Conservation (phyloP, 225 moss, liverwort and hornwort genomes). For the Sphagnum contortum region DNA sequence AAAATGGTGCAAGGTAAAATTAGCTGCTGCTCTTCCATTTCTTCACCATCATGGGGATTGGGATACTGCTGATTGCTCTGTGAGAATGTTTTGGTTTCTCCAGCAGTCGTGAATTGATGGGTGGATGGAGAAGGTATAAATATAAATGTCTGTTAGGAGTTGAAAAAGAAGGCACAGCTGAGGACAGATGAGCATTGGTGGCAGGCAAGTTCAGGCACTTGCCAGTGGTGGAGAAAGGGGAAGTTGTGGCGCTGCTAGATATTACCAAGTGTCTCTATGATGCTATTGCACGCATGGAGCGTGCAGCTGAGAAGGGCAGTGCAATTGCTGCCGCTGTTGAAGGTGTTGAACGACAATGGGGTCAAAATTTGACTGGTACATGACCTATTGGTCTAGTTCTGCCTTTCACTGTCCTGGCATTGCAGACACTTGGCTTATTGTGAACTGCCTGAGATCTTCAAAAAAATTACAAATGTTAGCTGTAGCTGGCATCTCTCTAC, state of each 20-base stretch:
- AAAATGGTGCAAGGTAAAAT: constrained; percentile 96
- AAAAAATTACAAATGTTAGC: too few species aligned
- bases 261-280: constrained; percentile 99
- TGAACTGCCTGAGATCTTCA: too few species aligned
- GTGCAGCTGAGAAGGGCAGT: constrained; percentile 96
- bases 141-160: background rate
- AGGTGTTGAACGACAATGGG: constrained; percentile 89
- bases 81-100: too few species aligned
- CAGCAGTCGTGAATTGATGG: too few species aligned
- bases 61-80: too few species aligned
- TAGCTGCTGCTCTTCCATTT: background rate
- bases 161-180: background rate
- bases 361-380: constrained; percentile 59
- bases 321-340: constrained; percentile 99
- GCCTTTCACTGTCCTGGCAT: too few species aligned
- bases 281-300: constrained; percentile 99
- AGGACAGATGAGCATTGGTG: constrained; percentile 1
- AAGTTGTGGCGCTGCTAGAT: constrained; percentile 96
- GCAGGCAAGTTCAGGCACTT: constrained; percentile 99
- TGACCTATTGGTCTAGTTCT: too few species aligned
- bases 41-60: too few species aligned
- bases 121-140: too few species aligned
- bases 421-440: too few species aligned
- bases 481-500: constrained; percentile 7
- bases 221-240: constrained; percentile 98